A percentile compares a stretch with the other conserved stretches of the same genome.
Evolutionary conservation across 2,329 filamentous ascomycete species (phyloP).

Genomic region (Lachnellula subtilissima): DNA sequence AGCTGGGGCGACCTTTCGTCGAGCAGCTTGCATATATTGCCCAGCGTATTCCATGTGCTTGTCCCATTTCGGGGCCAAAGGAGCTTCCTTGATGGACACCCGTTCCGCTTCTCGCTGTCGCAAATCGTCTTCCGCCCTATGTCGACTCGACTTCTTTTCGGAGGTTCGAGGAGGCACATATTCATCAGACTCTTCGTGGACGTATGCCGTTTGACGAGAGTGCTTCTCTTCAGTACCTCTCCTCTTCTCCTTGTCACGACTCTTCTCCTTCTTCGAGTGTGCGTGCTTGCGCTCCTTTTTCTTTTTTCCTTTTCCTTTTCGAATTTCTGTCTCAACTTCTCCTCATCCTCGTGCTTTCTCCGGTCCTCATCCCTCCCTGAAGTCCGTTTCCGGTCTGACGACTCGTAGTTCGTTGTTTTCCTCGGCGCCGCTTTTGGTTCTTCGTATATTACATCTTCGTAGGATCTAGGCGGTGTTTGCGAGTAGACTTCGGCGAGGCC

Average conservation of each 20-base stretch:
- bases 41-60: conserved; percentile 23
- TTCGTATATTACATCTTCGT: conserved; percentile 49
- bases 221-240: conserved; percentile 32
- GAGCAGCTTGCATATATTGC: conserved; percentile 30
- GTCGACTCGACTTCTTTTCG: conserved; percentile 21
- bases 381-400: conserved; percentile 28
- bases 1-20: conserved; percentile 15
- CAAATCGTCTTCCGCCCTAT: conserved; percentile 22
- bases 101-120: conserved; percentile 15
- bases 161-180: conserved; percentile 15
- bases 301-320: background rate
- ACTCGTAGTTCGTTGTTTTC: conserved; percentile 44
- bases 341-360: conserved; percentile 31
- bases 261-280: conserved; percentile 29
- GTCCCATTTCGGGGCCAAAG: conserved; percentile 23
- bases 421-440: conserved; percentile 37
- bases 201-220: conserved; percentile 16
- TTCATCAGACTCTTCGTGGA: conserved; percentile 27
- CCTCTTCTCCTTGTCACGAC: conserved; percentile 36
- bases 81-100: conserved; percentile 14
- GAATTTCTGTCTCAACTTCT: conserved; percentile 26
- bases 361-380: conserved; percentile 30
- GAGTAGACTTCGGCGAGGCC: conserved; percentile 29
- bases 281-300: conserved; percentile 29
- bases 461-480: conserved; percentile 34